Base-by-base conservation (phyloP, 345 rosid genomes). In the Rhodamnia rubescens region DNA sequence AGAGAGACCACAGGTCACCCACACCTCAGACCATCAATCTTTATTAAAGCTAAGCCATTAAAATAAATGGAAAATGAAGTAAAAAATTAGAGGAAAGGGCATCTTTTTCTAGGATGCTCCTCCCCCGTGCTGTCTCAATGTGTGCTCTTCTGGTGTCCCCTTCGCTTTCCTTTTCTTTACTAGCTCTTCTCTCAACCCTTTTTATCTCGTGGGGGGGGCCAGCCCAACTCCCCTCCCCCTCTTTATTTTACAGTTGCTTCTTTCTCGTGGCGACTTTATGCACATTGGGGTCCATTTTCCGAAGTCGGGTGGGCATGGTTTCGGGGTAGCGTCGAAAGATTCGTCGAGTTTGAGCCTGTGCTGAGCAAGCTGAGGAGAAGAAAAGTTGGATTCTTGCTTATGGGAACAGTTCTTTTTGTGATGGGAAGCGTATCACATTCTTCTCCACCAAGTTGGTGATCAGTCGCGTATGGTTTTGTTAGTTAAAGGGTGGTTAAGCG, bases 71-170 rank as follows among this genome's bases (percentile, higher is more conserved):
- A 69, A 21, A 36, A 36, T 69, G 80, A 8, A 36, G 26, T 36
- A 32, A 74, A 36, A 26, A 50, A 59, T n/a, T 20, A 32, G 40
- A 56, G 42, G 20, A 36, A 81, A 83, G 56, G 74, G 85, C 81
- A 57, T 82, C 2, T 69, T 54, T 86, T 87, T 89, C 81, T 83
- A 53, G 85, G 87, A 85, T 87, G 89, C 87, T 89, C 84, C 83
- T 86, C 84, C 93, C 93, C 90, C 89, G 20, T 32, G n/a, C 80
- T 42, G 88, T 55, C 80, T 69, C 24, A 24, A 36, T 87, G 26
- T 8, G 80, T 9, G 78, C 47, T 8, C 36, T 50, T 8, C 36
- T n/a, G 4, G 44, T 74, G 83, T 50, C 54, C 54, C 29, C 26
- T n/a, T 50, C 11, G 51, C 51, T 49, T 49, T 24, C 8, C 75